Evolutionary conservation across 176 grass and related monocot species (phyloP), one percentile per base, ranked within the genome.

Genomic region (Lolium rigidum): DNA sequence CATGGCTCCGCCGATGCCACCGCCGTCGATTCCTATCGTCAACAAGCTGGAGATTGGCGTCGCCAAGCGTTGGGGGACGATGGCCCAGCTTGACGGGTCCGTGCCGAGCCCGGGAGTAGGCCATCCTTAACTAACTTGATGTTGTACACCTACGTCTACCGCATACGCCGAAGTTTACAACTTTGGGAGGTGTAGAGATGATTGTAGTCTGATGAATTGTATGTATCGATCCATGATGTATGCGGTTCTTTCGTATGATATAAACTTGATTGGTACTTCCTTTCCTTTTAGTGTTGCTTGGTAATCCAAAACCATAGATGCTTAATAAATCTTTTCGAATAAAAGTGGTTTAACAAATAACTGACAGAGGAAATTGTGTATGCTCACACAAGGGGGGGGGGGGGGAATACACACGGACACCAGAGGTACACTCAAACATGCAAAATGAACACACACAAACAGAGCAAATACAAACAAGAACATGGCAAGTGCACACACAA

Each of bases 81-180:
- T n/a, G 52, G 13, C 13, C 41, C 47, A 68, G 16, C 44, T 80
- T 9, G 70, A 87, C 11, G 79, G 84, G 16, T 90, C 79, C 0
- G 88, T 86, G 41, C 83, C 88, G 1, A 90, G 83, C 61, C 79
- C 83, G 0, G 88, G 83, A 10, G 44, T 82, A 17, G 88, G 88
- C 20, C 81, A 86, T 6, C 61, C 12, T 21, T 31, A 20, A 70
- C 10, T 84, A 75, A 17, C 49, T 14, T 64, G 24, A 64, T 62
- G 21, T 13, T 62, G 21, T 62, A 22, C 58, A 62, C 31, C 31
- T 35, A 35, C 21, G 22, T 57, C 59, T 11, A 7, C 20, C 0
- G 22, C 15, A 65, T 65, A 15, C 25, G 12, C 61, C 61, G 0
- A 28, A 65, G 61, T 10, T 13, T 15, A 24, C 16, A 73, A 5